These are phyloP conservation scores for Solanum gracilifrons DNA, from an alignment of 257 asterid genomes.

Conservation along the genomic window DNA sequence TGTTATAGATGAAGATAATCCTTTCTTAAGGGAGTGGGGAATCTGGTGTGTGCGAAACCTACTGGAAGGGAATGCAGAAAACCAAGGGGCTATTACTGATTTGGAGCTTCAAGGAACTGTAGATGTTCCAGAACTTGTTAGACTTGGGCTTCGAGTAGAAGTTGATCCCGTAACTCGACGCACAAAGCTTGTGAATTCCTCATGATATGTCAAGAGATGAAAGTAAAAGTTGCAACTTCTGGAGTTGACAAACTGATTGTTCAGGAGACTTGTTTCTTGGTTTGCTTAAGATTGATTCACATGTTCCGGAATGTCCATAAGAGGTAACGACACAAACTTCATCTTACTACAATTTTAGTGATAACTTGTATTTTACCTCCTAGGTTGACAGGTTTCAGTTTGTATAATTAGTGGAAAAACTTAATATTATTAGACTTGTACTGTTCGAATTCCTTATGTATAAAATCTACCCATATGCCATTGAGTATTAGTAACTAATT, in stretches of 20 bases:
- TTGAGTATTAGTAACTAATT: neutral
- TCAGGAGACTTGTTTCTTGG: neutral
- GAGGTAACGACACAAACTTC: neutral
- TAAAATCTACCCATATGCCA: neutral
- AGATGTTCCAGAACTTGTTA: slow-evolving; percentile 57
- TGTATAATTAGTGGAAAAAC: neutral
- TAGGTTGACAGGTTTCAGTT: neutral
- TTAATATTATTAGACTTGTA: neutral
- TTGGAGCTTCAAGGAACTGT: slow-evolving; percentile 60
- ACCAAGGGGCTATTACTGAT: slow-evolving; percentile 39
- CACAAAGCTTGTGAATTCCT: slow-evolving; percentile 63
- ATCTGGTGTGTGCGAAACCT: slow-evolving; percentile 60
- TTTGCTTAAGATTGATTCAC: neutral
- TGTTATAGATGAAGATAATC: slow-evolving; percentile 73
- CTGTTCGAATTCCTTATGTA: neutral
- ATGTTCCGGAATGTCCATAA: neutral
- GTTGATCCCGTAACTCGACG: slow-evolving; percentile 58
- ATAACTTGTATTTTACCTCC: neutral
- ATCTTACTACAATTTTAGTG: neutral
- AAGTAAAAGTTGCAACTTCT: neutral
- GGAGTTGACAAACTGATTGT: neutral
- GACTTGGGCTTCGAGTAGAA: slow-evolving; percentile 65
- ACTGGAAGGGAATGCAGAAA: slow-evolving; percentile 68
- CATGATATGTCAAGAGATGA: neutral
- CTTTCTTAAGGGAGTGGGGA: slow-evolving; percentile 94